Evolutionary conservation across 495 filamentous ascomycete species (phyloP), one percentile per base, ranked within the genome.

Genomic region (Aspergillus nidulans): DNA sequence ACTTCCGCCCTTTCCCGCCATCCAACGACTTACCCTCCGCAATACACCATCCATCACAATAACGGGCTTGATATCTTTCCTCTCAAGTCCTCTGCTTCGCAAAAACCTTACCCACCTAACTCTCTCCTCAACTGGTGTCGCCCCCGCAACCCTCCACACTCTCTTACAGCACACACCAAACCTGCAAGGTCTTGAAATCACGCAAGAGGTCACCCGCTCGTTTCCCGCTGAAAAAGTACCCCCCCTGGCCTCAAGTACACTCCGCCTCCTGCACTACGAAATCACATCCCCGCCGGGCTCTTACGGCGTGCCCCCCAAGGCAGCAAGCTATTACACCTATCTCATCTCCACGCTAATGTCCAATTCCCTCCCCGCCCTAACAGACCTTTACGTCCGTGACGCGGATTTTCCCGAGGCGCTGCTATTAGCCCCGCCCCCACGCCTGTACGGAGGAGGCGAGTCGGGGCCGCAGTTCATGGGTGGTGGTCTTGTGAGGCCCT

Each of bases 341-440:
- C 82, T 98, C n/a, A 81, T 91, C 20, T 78, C 79, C 34, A 94
- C 88, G 6, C 77, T 98, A 28, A 81, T 90, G 58, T 78, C 81
- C n/a, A 83, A 85, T 53, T 76, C 80, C 15, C 79, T 98, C 0
- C 89, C 91, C 9, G 76, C 80, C 12, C 80, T 98, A 1, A 74
- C 71, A 6, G 77, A 83, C 18, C 77, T 97, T 23, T 97, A 95
- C 68, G 94, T 96, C 38, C 87, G 89, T 9, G 91, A 96, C 61
- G 74, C 85, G 9, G 70, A 79, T 52, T 95, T 97, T 65, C 82
- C 89, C 20, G 89, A 95, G 36, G 72, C 74, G 0, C 76, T 96
- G 18, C 82, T 89, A 21, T 77, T 91, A 2, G 78, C 83, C 1
- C 84, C 84, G 0, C 88, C 88, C 0, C 69, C 64, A 5, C 60